These are phyloP conservation scores for Aegilops umbellulata DNA, from an alignment of 176 grass and related monocot species.

Conservation along the genomic window DNA sequence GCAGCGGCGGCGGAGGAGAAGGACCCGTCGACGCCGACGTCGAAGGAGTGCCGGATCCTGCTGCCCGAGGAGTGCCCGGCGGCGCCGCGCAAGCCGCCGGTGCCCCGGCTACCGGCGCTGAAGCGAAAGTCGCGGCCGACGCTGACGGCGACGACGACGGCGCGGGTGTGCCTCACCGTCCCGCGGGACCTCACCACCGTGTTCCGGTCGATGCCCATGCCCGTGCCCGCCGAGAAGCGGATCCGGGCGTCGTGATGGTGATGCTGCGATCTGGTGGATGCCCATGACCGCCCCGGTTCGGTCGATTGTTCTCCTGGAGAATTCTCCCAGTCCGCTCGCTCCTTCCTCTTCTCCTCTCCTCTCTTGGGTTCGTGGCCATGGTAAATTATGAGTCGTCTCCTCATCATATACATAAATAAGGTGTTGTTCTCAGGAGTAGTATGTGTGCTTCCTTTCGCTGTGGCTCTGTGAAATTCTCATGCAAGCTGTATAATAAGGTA, in stretches of 20 bases:
- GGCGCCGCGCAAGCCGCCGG: slow-evolving; percentile 52
- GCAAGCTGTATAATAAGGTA: slow-evolving; percentile 29
- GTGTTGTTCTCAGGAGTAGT: not conserved
- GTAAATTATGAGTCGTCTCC: slow-evolving; percentile 36
- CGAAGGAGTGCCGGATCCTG: slow-evolving; percentile 48
- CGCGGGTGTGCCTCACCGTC: slow-evolving; percentile 36
- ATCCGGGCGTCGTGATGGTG: slow-evolving; percentile 48
- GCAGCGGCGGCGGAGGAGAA: not conserved
- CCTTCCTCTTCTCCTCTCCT: not conserved
- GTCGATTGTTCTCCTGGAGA: slow-evolving; percentile 29
- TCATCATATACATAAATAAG: slow-evolving; percentile 42
- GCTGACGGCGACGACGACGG: not conserved
- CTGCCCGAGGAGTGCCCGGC: slow-evolving; percentile 43
- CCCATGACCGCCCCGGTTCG: not conserved
- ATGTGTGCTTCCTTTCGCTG: not conserved
- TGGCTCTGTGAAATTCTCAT: slow-evolving; percentile 24
- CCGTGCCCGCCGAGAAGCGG: slow-evolving; percentile 66
- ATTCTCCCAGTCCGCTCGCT: slow-evolving; percentile 23
- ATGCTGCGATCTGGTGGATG: not conserved
- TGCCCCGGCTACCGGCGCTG: not conserved
- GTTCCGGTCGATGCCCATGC: slow-evolving; percentile 38
- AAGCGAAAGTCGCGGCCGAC: slow-evolving; percentile 40
- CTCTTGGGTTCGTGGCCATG: slow-evolving; percentile 22
- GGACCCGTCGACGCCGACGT: slow-evolving; percentile 61
- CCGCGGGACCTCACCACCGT: slow-evolving; percentile 60